phyloP scores from a whole-genome alignment of 2,329 filamentous ascomycete species.

The Sarocladium kiliense region DNA sequence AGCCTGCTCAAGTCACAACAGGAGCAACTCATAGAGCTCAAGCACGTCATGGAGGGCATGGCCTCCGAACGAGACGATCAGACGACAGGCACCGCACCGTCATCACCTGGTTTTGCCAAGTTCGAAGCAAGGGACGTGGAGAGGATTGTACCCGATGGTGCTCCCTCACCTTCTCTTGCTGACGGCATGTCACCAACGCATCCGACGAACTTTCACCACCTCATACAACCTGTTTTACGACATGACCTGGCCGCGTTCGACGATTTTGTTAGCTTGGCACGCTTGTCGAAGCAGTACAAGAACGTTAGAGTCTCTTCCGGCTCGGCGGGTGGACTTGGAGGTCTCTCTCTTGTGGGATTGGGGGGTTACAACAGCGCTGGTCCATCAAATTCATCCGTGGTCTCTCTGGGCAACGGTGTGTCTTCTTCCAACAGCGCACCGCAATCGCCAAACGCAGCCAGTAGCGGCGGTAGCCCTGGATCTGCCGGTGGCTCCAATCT shows the following conservation, averaged over 20 bases:
- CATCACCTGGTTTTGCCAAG: conserved; percentile 71
- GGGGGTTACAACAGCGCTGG: conserved; percentile 40
- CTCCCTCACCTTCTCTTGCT: conserved; percentile 29
- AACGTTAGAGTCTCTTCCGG: conserved; percentile 66
- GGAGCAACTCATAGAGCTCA: conserved; percentile 87
- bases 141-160: conserved; percentile 23
- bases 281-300: conserved; percentile 56
- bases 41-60: conserved; percentile 88
- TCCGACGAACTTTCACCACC: conserved; percentile 70
- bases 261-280: conserved; percentile 77
- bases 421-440: conserved; percentile 48
- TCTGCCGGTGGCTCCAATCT: conserved; percentile 44
- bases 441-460: conserved; percentile 42
- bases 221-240: conserved; percentile 77
- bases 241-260: conserved; percentile 76
- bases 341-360: conserved; percentile 36
- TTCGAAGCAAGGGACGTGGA: conserved; percentile 55
- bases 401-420: conserved; percentile 48
- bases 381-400: conserved; percentile 54
- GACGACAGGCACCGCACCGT: conserved; percentile 64
- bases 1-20: conserved; percentile 81
- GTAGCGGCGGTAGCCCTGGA: conserved; percentile 36
- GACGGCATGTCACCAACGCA: conserved; percentile 49
- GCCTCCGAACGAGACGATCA: conserved; percentile 67
- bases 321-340: conserved; percentile 50